A percentile compares a stretch with the other conserved stretches of the same genome.
These are phyloP conservation scores for Nymphaea colorata DNA, from an alignment of 164 flowering plant species.

Conservation along the genomic window DNA sequence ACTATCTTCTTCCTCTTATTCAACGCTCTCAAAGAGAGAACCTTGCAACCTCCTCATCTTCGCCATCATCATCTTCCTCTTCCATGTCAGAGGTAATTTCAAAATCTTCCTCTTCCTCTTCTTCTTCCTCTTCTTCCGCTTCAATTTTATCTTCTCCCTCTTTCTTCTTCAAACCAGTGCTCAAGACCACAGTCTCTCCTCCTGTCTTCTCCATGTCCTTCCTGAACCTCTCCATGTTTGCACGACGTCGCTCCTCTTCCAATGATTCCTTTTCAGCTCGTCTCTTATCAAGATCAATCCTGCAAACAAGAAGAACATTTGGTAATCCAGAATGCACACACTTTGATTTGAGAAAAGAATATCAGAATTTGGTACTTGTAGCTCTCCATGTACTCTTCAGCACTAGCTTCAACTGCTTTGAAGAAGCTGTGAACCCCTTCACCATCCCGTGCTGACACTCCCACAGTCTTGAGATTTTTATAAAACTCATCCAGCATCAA, in stretches of 20 bases:
- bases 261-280: conserved; percentile 68
- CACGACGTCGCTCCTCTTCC: conserved; percentile 62
- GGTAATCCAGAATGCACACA: neutral
- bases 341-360: neutral
- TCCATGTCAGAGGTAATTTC: conserved; percentile 27
- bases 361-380: conserved; percentile 42
- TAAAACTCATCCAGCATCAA: conserved; percentile 88
- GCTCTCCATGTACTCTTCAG: conserved; percentile 83
- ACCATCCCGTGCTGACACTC: conserved; percentile 90
- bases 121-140: conserved; percentile 40
- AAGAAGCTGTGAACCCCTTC: conserved; percentile 84
- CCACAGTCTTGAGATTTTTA: conserved; percentile 68
- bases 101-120: conserved; percentile 33
- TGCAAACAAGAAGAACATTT: conserved; percentile 11
- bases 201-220: conserved; percentile 68
- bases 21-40: conserved; percentile 23
- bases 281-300: conserved; percentile 91
- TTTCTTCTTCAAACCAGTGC: conserved; percentile 72
- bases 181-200: conserved; percentile 71
- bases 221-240: conserved; percentile 76
- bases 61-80: conserved; percentile 51
- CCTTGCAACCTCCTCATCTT: conserved; percentile 51
- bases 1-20: neutral
- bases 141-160: conserved; percentile 9
- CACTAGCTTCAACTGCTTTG: conserved; percentile 71